Base-by-base conservation (phyloP, 768 basidiomycete genomes). In the Lepiota venenata region DNA sequence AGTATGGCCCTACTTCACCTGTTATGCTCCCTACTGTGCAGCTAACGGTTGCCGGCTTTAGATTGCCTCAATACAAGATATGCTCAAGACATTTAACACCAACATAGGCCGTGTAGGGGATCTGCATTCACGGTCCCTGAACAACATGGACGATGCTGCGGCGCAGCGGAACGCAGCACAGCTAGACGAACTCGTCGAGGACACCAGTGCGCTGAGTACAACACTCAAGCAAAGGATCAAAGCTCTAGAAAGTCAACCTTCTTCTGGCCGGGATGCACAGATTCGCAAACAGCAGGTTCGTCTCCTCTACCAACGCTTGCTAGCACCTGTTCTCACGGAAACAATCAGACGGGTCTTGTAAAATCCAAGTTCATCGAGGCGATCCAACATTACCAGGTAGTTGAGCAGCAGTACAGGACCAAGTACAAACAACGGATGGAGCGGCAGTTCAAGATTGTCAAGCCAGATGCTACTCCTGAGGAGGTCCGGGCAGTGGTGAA, bases 381-480 rank as follows among this genome's bases (percentile, higher is more conserved):
- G 18, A 84, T 93, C 57, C 93, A 93, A 71, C 83, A 79, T 57
- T 93, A 92, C 63, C 89, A 93, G 65, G 79, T 78, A 21, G 88
- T 91, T 35, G 92, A 94, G 65, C 83, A 87, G 60, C 84, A 88
- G 62, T 84, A 90, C 64, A 82, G 91, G 35, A 71, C 79, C 56
- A 86, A 82, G 68, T 87, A 89, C 70, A 91, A 86, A 71, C 84
- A 90, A 66, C 75, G 90, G 21, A 82, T 93, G 72, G 89, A 90
- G 65, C 77, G 91, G 56, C 90, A 97, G 69, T 88, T 89, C 71
- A 91, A 83, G 65, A 96, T 95, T 57, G 93, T 94, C 52, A 97
- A 97, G 73, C 94, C 93, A 45, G 85, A 95, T 69, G 95, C 95
- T 4, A 84, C 93, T 0, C 86, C 86, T 1, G 92, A 96, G 52